Conservation (phyloP, 345 rosid species). For the Eucalyptus fibrosa region DNA sequence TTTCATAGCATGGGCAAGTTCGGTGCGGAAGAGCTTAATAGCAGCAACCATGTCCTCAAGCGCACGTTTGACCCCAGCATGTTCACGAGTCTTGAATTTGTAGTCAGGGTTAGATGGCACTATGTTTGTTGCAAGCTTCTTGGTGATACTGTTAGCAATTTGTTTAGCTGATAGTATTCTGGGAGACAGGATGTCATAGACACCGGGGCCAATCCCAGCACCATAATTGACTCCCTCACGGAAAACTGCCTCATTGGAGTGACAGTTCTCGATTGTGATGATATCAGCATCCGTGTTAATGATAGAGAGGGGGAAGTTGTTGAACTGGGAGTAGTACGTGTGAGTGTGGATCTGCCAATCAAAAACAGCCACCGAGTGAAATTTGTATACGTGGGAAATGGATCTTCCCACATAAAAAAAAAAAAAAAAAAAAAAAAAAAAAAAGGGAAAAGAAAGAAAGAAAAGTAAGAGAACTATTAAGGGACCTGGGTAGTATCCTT, state of each 20-base stretch:
- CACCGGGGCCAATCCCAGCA: conserved; percentile 94
- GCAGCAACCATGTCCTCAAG: conserved; percentile 73
- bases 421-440: too few species aligned
- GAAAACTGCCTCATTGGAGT: conserved; percentile 95
- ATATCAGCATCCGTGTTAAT: conserved; percentile 3
- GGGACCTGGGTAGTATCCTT: too few species aligned
- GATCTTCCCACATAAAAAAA: accelerated
- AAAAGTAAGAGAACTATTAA: accelerated
- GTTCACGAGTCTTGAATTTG: conserved; percentile 85
- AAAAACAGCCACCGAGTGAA: neutral
- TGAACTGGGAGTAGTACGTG: conserved; percentile 61
- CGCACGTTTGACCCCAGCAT: conserved; percentile 82
- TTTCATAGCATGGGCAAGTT: conserved; percentile 57
- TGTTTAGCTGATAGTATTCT: conserved; percentile 15
- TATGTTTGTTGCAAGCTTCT: conserved; percentile 87
- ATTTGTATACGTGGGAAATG: neutral
- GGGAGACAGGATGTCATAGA: neutral
- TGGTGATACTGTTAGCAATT: conserved; percentile 78
- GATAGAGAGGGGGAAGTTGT: conserved; percentile 44
- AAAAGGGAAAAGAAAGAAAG: neutral
- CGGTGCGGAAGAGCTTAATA: conserved; percentile 73
- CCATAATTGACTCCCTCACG: conserved; percentile 92
- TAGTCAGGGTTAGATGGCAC: conserved; percentile 98
- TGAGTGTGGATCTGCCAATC: conserved; percentile 56
- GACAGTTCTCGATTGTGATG: conserved; percentile 80